phyloP scores from a whole-genome alignment of 176 grass and related monocot genomes.

The Aegilops umbellulata region DNA sequence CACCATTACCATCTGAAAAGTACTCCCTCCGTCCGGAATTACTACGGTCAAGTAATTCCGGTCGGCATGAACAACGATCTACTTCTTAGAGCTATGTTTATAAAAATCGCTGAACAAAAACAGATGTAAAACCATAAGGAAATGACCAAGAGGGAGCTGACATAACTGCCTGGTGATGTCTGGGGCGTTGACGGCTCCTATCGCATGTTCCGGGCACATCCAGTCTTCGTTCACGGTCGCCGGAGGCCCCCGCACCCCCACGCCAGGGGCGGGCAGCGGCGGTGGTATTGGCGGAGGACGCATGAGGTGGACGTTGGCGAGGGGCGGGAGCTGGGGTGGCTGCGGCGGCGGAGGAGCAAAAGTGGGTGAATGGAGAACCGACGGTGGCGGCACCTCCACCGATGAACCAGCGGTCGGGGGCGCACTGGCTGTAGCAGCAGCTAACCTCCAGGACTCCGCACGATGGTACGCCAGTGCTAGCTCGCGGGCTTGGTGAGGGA shows the following conservation, averaged over 20 bases:
- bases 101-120: neutral
- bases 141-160: constrained; percentile 5
- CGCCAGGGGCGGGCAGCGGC: constrained; percentile 6
- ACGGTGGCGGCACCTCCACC: neutral
- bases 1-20: neutral
- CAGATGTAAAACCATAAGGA: neutral
- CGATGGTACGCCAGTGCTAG: constrained; percentile 34
- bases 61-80: neutral
- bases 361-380: neutral
- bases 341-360: neutral
- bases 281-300: neutral
- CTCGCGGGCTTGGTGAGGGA: constrained; percentile 47
- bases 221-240: constrained; percentile 54
- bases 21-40: too few species aligned
- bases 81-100: neutral
- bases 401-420: neutral
- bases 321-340: neutral
- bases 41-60: too few species aligned
- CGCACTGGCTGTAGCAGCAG: neutral
- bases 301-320: neutral
- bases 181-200: neutral
- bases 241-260: constrained; percentile 26
- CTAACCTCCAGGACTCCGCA: neutral
- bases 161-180: constrained; percentile 43
- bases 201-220: constrained; percentile 69